Base-by-base conservation (phyloP, 352 stramenopile genomes). In the Pythium vanterpoolii region DNA sequence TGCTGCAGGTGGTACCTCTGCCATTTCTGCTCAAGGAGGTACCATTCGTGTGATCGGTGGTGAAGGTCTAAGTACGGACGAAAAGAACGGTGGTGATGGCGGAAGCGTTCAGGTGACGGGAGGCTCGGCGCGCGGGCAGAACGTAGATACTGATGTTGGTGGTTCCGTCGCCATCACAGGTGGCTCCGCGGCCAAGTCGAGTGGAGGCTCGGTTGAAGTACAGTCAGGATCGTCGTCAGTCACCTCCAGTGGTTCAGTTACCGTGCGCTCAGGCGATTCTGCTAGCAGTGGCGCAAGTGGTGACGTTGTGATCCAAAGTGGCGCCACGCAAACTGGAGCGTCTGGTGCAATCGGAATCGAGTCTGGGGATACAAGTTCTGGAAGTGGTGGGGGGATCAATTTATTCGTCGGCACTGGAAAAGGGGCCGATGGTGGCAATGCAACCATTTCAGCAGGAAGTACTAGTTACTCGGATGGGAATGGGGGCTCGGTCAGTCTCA, bases 61-160 rank as follows among this genome's bases (percentile, higher is more conserved):
- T 30, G 55, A 48, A 52, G 81, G 81, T 19, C 52, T 59, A 13
- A 83, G 69, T 23, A 68, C 27, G 21, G 74, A 84, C 48, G 71
- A 80, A 21, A 84, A 79, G 24, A 68, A 79, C 48, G 78, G 78
- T 42, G 84, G 84, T 28, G 76, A 83, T 40, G 80, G 80, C 24
- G 80, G 80, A 43, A 50, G 68, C 56, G 56, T 90, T n/a, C 55
- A 71, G 8, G 64, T 93, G 39, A 21, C 49, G 13, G 82, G 77
- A 26, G 83, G 83, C 21, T 48, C 63, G 21, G 71, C 81, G 21
- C 52, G 59, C 56, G 80, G 80, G 2, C 57, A 56, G 33, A 85
- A 79, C 61, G 60, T 50, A 28, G 62, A 36, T 3, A 24, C 26
- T 6, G 77, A 90, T 61, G 55, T 68, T 58, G 73, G 67, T 55